Evolutionary conservation across 2,329 filamentous ascomycete species (phyloP).

Genomic region (Huntiella omanensis): DNA sequence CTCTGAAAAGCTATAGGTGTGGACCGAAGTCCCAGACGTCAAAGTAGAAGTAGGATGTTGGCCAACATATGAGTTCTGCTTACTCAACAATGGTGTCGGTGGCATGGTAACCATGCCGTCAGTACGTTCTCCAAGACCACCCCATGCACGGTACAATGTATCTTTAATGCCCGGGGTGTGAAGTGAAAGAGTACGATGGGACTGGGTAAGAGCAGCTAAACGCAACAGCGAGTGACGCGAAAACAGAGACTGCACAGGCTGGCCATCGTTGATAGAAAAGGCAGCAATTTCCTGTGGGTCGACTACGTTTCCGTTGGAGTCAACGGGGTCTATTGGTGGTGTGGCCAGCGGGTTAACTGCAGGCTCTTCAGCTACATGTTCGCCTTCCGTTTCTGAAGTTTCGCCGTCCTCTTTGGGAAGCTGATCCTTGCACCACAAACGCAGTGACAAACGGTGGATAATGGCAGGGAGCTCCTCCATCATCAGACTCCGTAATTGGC

Average conservation of each 20-base stretch:
- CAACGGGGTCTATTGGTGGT: conserved; percentile 64
- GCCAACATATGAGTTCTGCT: conserved; percentile 37
- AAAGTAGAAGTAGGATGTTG: background rate
- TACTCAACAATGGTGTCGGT: conserved; percentile 34
- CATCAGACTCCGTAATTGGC: conserved; percentile 76
- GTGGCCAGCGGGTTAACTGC: conserved; percentile 65
- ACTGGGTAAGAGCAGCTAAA: conserved; percentile 66
- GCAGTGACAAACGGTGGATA: conserved; percentile 77
- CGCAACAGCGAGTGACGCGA: conserved; percentile 86
- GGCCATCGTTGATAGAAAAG: conserved; percentile 57
- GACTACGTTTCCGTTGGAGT: conserved; percentile 58
- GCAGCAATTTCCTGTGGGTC: conserved; percentile 59
- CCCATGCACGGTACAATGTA: conserved; percentile 84
- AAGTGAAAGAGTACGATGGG: conserved; percentile 73
- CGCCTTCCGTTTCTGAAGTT: conserved; percentile 21
- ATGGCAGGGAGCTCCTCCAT: conserved; percentile 97
- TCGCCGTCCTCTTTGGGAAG: conserved; percentile 38
- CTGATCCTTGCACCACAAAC: conserved; percentile 80
- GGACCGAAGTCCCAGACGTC: conserved; percentile 7
- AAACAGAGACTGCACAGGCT: conserved; percentile 75
- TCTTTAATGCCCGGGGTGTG: conserved; percentile 84
- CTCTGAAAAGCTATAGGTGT: conserved; percentile 46
- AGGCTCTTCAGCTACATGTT: conserved; percentile 26
- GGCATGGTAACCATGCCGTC: conserved; percentile 27
- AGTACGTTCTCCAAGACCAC: conserved; percentile 52